Conservation (phyloP, 495 filamentous ascomycete genomes). For the Penicillium steckii region DNA sequence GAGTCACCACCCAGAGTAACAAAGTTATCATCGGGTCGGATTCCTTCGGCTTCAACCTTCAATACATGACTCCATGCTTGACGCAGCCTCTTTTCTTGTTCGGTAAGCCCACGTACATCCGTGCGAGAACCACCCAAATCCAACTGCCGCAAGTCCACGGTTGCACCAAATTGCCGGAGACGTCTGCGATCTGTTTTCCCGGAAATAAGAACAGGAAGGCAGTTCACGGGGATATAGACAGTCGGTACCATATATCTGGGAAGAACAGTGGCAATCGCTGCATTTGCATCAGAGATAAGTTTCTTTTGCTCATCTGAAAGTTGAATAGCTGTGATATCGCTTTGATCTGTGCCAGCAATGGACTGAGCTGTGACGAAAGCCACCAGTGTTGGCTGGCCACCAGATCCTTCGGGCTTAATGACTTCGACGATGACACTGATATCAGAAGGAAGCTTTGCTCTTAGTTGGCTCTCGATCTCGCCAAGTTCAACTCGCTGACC, state of each 20-base stretch:
- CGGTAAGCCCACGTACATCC: slow-evolving; percentile 27
- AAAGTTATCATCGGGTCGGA: slow-evolving; percentile 47
- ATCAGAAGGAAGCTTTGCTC: slow-evolving; percentile 28
- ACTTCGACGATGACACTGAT: slow-evolving; percentile 38
- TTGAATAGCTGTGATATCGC: slow-evolving; percentile 13
- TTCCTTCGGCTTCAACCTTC: slow-evolving; percentile 29
- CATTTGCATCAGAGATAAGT: slow-evolving; percentile 24
- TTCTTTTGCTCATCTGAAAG: slow-evolving; percentile 20
- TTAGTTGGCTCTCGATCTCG: slow-evolving; percentile 48
- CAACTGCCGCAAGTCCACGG: slow-evolving; percentile 32
- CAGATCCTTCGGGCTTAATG: slow-evolving; percentile 30
- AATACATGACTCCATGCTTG: slow-evolving; percentile 43
- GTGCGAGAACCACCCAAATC: slow-evolving; percentile 12
- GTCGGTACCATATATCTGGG: slow-evolving; percentile 48
- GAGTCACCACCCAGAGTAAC: slow-evolving; percentile 65
- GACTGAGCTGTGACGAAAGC: slow-evolving; percentile 38
- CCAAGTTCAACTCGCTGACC: slow-evolving; percentile 63
- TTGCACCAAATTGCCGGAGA: slow-evolving; percentile 32
- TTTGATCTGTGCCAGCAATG: slow-evolving; percentile 14
- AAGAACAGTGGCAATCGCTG: slow-evolving; percentile 30
- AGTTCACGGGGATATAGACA: slow-evolving; percentile 39
- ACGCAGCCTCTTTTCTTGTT: slow-evolving; percentile 39
- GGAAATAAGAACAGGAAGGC: slow-evolving; percentile 39
- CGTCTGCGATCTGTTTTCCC: slow-evolving; percentile 46
- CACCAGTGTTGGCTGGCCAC: slow-evolving; percentile 32